Conservation (phyloP, 2,329 filamentous ascomycete genomes). For the Monosporascus sp. region DNA sequence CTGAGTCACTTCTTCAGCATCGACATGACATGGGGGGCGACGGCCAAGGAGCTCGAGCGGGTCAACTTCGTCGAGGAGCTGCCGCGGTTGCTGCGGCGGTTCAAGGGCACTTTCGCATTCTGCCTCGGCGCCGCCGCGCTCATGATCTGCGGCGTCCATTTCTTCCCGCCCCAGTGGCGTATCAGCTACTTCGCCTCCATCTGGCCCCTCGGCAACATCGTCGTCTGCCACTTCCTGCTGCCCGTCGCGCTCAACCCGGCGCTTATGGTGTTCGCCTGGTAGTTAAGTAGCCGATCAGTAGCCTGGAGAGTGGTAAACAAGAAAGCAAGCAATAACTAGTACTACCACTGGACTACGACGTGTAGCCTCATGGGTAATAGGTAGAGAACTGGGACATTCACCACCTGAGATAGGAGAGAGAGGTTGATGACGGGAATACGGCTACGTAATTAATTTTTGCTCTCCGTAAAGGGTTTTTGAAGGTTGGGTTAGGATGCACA, state of each 20-base stretch:
- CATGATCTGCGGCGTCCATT: slow-evolving; percentile 22
- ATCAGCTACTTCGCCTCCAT: slow-evolving; percentile 56
- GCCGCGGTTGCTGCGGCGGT: slow-evolving; percentile 23
- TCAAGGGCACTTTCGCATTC: slow-evolving; percentile 29
- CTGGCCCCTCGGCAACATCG: slow-evolving; percentile 48
- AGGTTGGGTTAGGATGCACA: neutral
- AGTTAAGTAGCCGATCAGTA: slow-evolving; percentile 5
- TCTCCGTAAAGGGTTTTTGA: neutral
- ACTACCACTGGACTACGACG: too few species aligned
- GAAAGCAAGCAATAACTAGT: neutral
- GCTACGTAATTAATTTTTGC: neutral
- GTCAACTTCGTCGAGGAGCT: slow-evolving; percentile 30
- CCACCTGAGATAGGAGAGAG: too few species aligned
- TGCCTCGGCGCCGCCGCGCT: slow-evolving; percentile 21
- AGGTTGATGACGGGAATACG: neutral
- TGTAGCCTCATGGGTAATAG: too few species aligned
- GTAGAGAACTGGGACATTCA: too few species aligned
- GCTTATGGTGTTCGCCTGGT: slow-evolving; percentile 60
- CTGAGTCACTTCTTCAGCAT: slow-evolving; percentile 37
- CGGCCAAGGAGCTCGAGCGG: slow-evolving; percentile 28
- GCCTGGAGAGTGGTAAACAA: neutral
- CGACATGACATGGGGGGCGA: slow-evolving; percentile 34
- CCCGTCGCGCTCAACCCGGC: slow-evolving; percentile 58
- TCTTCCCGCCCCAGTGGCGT: slow-evolving; percentile 39
- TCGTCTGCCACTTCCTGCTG: slow-evolving; percentile 51